Evolutionary conservation across 495 filamentous ascomycete genomes (phyloP).

Genomic region (Penicillium herquei): DNA sequence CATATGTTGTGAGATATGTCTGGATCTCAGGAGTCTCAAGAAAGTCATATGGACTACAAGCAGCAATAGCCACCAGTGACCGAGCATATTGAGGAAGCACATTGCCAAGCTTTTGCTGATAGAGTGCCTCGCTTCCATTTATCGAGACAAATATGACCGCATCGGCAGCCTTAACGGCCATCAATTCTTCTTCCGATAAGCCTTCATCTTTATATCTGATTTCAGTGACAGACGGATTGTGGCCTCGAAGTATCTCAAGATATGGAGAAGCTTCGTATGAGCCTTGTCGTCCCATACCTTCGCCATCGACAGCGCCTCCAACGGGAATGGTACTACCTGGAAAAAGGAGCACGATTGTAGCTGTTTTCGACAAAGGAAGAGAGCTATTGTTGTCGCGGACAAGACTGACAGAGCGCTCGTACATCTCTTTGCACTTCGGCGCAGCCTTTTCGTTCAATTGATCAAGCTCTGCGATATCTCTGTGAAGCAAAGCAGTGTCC

Average conservation of each 20-base stretch:
- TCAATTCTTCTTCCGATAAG: slow-evolving; percentile 31
- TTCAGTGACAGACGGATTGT: slow-evolving; percentile 25
- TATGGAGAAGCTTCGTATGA: slow-evolving; percentile 32
- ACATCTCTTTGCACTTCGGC: slow-evolving; percentile 31
- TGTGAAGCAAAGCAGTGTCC: slow-evolving; percentile 22
- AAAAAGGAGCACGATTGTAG: slow-evolving; percentile 41
- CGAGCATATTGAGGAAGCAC: slow-evolving; percentile 30
- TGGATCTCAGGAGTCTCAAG: slow-evolving; percentile 36
- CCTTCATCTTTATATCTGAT: slow-evolving; percentile 33
- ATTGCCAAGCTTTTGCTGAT: slow-evolving; percentile 37
- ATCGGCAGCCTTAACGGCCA: slow-evolving; percentile 34
- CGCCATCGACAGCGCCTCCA: slow-evolving; percentile 47
- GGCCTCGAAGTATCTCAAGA: slow-evolving; percentile 30
- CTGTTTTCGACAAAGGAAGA: slow-evolving; percentile 35
- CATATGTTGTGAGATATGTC: slow-evolving; percentile 49
- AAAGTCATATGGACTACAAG: slow-evolving; percentile 51
- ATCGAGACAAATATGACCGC: slow-evolving; percentile 41
- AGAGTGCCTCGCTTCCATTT: slow-evolving; percentile 43
- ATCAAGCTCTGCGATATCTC: slow-evolving; percentile 15
- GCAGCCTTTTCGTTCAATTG: slow-evolving; percentile 21
- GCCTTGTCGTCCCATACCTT: slow-evolving; percentile 37
- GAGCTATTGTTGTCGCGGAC: slow-evolving; percentile 31
- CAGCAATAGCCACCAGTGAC: slow-evolving; percentile 40
- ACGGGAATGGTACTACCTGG: slow-evolving; percentile 39
- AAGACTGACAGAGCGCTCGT: slow-evolving; percentile 42